Base-by-base conservation (phyloP, 1,284 basidiomycete genomes). In the Meira nashicola region DNA sequence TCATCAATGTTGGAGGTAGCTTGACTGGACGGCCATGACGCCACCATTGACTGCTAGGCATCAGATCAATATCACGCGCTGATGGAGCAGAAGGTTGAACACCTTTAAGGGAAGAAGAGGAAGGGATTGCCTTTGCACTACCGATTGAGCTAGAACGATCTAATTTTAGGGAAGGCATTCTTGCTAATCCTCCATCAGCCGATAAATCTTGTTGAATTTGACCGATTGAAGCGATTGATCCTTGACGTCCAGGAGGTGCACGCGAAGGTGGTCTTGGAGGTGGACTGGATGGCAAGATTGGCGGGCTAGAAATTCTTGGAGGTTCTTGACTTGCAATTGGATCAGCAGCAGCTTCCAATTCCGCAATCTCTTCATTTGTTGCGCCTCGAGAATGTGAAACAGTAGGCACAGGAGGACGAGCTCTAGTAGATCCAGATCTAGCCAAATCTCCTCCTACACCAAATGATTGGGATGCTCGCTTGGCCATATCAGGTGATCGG, bases 161-260 rank as follows among this genome's bases (percentile, higher is more conserved):
- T 1, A 62, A 51, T 10, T 63, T 60, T 7, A 59, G 52, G 14
- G 57, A 47, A 37, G 78, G 64, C 63, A 80, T 80, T 82, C 85
- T 68, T 78, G 77, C 55, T 70, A 76, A 14, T 85, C 83, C 68
- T 85, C 84, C 66, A 49, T 54, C 53, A 9, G 84, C 85, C 79
- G 87, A 85, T 53, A 86, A 80, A 43, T 87, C 86, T 1, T 86
- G 85, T 0, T 80, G 84, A 86, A 90, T 87, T 2, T 91, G 90
- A 40, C 93, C 46, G 12, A 83, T 64, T 88, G 84, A 46, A 90
- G 86, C 39, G 89, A 92, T 33, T 89, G 92, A 11, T 92, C 83
- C 67, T 87, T 86, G 58, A 12, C 25, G 46, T 48, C 46, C 33
- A 88, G 90, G 33, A 90, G 91, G 71, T 92, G 87, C 15, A 86